Base-by-base conservation (phyloP, 129 eudicot species). In the Glebionis coronaria region DNA sequence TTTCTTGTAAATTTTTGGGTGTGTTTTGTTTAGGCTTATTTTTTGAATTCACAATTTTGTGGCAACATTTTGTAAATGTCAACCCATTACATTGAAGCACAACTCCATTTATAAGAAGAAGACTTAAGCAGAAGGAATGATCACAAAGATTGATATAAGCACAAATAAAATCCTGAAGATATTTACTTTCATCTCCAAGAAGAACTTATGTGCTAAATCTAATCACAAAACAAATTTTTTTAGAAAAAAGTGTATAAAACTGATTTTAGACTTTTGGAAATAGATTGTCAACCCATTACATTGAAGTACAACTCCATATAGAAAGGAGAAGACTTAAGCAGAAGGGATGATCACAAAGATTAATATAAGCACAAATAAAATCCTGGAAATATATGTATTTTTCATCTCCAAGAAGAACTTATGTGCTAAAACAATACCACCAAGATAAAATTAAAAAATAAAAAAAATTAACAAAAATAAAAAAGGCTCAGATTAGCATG, bases 401-500 rank as follows among this genome's bases (percentile, higher is more conserved):
- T 51, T n/a, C 13, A 63, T 63, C 35, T 40, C 56, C 77, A 73
- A 55, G 77, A 73, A 73, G 77, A 73, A 73, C 77, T 63, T 73
- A 73, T 73, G 71, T 73, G 77, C 77, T 72, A 9, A 18, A 0
- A 6, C 8, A 31, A 4, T 12, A 16, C 61, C 21, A 71, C 0
- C 6, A 50, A 60, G 5, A 0, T 1, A 29, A 29, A 29, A 3
- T n/a, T 4, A 2, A 28, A 28, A 8, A 55, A 21, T 2, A 2
- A 3, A 9, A 20, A 55, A 55, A 21, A 0, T n/a, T n/a, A 12
- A 56, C 3, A 56, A 11, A 4, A 6, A 53, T 55, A 21, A 23
- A 4, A 12, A 8, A 0, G 65, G 75, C 80, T 68, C 75, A 76
- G 80, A 76, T 76, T 76, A 76, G 80, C 80, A 76, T 76, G 80